Evolutionary conservation across 2,329 filamentous ascomycete genomes (phyloP).

Genomic region (Rhynchosporium graminicola): DNA sequence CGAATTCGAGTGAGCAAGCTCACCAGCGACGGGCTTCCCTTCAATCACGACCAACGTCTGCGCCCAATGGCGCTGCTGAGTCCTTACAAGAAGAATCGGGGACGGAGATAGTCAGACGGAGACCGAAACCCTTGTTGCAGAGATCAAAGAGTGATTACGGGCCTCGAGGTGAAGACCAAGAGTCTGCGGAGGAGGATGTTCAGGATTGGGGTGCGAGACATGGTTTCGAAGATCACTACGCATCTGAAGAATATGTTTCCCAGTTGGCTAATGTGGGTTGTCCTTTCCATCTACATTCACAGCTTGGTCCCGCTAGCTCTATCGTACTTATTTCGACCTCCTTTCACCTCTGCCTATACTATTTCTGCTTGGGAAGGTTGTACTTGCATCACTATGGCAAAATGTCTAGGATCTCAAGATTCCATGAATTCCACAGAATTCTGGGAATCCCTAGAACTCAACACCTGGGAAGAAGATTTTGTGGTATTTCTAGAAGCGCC

Average conservation of each 20-base stretch:
- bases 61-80: slow-evolving; percentile 30
- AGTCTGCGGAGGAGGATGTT: slow-evolving; percentile 36
- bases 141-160: slow-evolving; percentile 56
- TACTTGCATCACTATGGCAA: background rate
- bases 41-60: slow-evolving; percentile 28
- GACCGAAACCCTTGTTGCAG: slow-evolving; percentile 35
- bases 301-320: slow-evolving; percentile 2
- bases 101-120: slow-evolving; percentile 29
- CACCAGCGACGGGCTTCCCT: slow-evolving; percentile 13
- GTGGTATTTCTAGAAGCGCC: background rate
- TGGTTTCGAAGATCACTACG: slow-evolving; percentile 73
- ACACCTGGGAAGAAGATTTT: background rate
- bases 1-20: background rate
- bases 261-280: slow-evolving; percentile 61
- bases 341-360: background rate
- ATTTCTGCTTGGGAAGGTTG: background rate
- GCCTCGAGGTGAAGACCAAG: slow-evolving; percentile 43
- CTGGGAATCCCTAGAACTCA: background rate
- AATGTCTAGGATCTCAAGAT: background rate
- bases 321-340: background rate
- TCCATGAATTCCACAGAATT: no score
- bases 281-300: slow-evolving; percentile 31
- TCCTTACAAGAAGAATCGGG: slow-evolving; percentile 38
- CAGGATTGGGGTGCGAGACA: slow-evolving; percentile 53
- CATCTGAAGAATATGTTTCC: slow-evolving; percentile 69